These are phyloP conservation scores for Solanum paucissectum DNA, from an alignment of 257 asterid species.

Conservation along the genomic window DNA sequence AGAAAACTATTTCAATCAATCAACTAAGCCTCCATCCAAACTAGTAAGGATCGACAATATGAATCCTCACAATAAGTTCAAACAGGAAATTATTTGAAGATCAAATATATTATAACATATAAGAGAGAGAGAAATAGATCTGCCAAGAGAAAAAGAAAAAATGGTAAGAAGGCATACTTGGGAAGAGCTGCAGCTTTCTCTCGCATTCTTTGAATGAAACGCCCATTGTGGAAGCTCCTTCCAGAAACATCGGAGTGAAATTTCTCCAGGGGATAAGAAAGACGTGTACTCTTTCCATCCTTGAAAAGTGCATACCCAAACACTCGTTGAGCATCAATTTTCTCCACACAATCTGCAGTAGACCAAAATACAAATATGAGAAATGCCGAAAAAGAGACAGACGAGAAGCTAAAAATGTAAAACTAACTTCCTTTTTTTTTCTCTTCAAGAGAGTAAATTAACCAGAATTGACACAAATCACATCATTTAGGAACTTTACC, in stretches of 20 bases:
- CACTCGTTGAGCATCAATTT: constrained; percentile 85
- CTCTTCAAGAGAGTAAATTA: not conserved
- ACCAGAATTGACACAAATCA: not conserved
- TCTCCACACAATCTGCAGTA: constrained; percentile 62
- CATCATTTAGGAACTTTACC: constrained; percentile 28
- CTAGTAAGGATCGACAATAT: not conserved
- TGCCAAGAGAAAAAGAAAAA: not conserved
- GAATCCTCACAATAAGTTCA: not conserved
- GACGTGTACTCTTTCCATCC: constrained; percentile 72
- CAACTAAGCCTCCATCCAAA: not conserved
- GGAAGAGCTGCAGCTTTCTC: constrained; percentile 80
- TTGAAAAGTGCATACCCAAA: constrained; percentile 89
- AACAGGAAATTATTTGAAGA: not conserved
- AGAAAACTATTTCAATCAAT: not conserved
- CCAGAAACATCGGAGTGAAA: constrained; percentile 81
- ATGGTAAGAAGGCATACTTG: constrained; percentile 32
- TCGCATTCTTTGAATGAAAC: constrained; percentile 84
- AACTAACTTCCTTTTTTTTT: not conserved
- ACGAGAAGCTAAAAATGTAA: not conserved
- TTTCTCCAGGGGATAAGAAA: constrained; percentile 78
- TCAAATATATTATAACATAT: not conserved
- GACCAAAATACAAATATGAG: not conserved
- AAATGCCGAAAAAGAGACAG: not conserved
- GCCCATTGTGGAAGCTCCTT: constrained; percentile 90
- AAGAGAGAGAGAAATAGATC: not conserved